These are phyloP conservation scores for Rutidosis leptorrhynchoides DNA, from an alignment of 129 eudicot genomes.

Conservation along the genomic window DNA sequence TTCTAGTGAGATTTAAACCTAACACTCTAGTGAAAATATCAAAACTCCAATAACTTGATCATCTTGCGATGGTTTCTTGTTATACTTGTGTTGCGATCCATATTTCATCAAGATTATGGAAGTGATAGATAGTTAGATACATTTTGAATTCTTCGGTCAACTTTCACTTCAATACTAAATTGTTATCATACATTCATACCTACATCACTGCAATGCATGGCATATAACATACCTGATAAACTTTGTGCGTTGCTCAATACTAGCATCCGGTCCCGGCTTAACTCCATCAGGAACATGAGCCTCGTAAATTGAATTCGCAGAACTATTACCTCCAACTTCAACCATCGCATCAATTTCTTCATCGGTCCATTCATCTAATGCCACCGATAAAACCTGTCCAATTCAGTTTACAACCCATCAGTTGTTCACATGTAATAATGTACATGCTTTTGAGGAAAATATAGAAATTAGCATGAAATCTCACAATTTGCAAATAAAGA, in stretches of 20 bases:
- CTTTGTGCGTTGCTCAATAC: constrained; percentile 56
- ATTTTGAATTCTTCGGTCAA: too few relatives aligned
- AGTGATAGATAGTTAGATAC: too few relatives aligned
- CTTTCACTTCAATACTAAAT: too few relatives aligned
- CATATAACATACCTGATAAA: constrained; percentile 56
- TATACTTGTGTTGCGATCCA: neutral
- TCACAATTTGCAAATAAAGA: too few relatives aligned
- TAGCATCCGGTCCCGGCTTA: constrained; percentile 77
- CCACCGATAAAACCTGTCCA: constrained; percentile 80
- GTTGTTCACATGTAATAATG: neutral
- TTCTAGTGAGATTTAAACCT: too few relatives aligned
- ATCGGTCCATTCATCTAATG: constrained; percentile 92
- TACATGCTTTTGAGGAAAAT: neutral
- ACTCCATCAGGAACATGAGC: constrained; percentile 78
- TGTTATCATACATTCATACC: too few relatives aligned
- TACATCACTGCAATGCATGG: too few relatives aligned
- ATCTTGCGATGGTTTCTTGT: too few relatives aligned
- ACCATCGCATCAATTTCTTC: constrained; percentile 78
- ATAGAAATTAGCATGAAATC: neutral
- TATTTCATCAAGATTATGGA: neutral
- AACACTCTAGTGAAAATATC: too few relatives aligned
- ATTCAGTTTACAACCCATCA: constrained; percentile 5
- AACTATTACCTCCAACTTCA: constrained; percentile 91
- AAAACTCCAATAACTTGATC: too few relatives aligned
- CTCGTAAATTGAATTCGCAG: constrained; percentile 86